phyloP scores from a whole-genome alignment of 2,329 filamentous ascomycete species.

The Fonsecaea monophora region DNA sequence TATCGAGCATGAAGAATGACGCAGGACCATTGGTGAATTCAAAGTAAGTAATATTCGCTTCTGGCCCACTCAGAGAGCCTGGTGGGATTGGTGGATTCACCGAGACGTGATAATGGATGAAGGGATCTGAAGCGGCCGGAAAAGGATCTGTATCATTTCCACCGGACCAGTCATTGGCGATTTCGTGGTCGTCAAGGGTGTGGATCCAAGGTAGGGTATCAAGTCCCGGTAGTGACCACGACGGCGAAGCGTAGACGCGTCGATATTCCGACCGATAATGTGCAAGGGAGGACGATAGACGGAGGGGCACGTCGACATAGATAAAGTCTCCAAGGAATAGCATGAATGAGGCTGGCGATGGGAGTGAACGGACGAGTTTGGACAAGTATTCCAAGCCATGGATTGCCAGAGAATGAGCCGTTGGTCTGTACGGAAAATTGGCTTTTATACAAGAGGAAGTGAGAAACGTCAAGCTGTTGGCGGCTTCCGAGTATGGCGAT shows the following conservation, averaged over 20 bases:
- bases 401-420: slow-evolving; percentile 77
- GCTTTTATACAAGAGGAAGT: slow-evolving; percentile 93
- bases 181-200: slow-evolving; percentile 95
- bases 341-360: slow-evolving; percentile 71
- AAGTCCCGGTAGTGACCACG: slow-evolving; percentile 73
- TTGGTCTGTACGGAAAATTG: slow-evolving; percentile 84
- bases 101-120: slow-evolving; percentile 81
- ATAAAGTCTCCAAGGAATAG: slow-evolving; percentile 62
- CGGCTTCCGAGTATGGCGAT: slow-evolving; percentile 66
- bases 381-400: slow-evolving; percentile 76
- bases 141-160: slow-evolving; percentile 82
- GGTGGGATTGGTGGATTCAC: slow-evolving; percentile 75
- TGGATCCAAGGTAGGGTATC: slow-evolving; percentile 95
- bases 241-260: slow-evolving; percentile 92
- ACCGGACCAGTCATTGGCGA: slow-evolving; percentile 86
- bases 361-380: slow-evolving; percentile 71
- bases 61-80: slow-evolving; percentile 58
- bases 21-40: slow-evolving; percentile 88
- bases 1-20: slow-evolving; percentile 94
- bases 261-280: slow-evolving; percentile 92
- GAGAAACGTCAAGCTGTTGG: slow-evolving; percentile 83
- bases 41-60: slow-evolving; percentile 76
- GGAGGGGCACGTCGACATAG: slow-evolving; percentile 76
- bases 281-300: slow-evolving; percentile 73
- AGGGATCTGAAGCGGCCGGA: slow-evolving; percentile 79